Base-by-base conservation (phyloP, 1,284 basidiomycete species). In the Abortiporus biennis region DNA sequence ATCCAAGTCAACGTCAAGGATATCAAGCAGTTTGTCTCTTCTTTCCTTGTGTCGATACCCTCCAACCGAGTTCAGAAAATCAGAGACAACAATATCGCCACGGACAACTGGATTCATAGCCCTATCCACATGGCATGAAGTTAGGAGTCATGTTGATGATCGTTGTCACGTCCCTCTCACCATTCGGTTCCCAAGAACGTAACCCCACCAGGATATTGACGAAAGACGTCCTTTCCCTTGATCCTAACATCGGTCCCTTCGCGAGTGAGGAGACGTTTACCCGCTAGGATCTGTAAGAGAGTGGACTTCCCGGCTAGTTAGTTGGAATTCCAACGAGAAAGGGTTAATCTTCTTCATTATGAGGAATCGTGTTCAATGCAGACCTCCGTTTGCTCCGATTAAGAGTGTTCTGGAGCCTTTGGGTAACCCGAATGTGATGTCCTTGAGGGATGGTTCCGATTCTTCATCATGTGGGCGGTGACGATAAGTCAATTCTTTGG, bases 21-120 rank as follows among this genome's bases (percentile, higher is more conserved):
- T 88, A 61, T 94, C 81, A 30, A 99, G 78, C 3, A 99, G 72
- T 3, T 62, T 67, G 59, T 99, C 91, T 32, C 95, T 74, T 24
- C 94, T 75, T 52, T 83, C 86, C 57, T 94, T 94, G 68, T 98
- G 80, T 34, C 94, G 75, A 63, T 96, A 98, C 0, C 95, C 95
- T 17, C 95, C 95, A 2, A 99, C 91, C 15, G 91, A 94, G 61
- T 97, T 89, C 40, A 97, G 69, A 63, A 99, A 99, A 46, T 83
- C 72, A 5, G 87, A 84, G 3, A 97, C 93, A 31, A 82, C 70
- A 45, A 96, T 92, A 62, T 96, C 93, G 3, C 87, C 75, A 29
- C 94, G 80, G 2, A 99, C 95, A 39, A 98, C 94, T 1, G 93
- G 93, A 65, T 98, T 98, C 80, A 89, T 89, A 3, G 92, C 92